Conservation (phyloP, 2,329 filamentous ascomycete species). For the Penicillium sp. region DNA sequence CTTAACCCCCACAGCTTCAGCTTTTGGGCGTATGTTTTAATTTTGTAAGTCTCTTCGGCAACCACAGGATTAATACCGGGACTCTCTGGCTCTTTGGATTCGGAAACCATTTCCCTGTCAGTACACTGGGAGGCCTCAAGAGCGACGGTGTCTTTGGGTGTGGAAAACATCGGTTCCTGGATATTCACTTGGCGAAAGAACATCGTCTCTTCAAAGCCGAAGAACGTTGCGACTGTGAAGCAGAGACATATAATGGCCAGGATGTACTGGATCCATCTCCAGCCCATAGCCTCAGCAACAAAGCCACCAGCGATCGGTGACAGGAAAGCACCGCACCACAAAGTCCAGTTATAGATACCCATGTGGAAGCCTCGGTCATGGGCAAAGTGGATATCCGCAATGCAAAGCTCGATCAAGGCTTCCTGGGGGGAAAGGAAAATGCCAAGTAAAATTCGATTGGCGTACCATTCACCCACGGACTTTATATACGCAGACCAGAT, state of each 20-base stretch:
- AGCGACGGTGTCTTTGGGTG: neutral
- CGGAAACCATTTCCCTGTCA: neutral
- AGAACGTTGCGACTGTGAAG: constrained; percentile 52
- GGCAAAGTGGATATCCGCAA: constrained; percentile 46
- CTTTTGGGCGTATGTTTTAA: constrained; percentile 19
- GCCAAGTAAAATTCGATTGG: constrained; percentile 47
- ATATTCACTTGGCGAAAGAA: constrained; percentile 9
- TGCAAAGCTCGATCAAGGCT: constrained; percentile 47
- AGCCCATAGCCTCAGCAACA: constrained; percentile 48
- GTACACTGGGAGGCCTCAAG: neutral
- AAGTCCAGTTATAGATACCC: constrained; percentile 43
- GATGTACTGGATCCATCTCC: constrained; percentile 54
- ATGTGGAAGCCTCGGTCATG: constrained; percentile 45
- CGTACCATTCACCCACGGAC: constrained; percentile 47
- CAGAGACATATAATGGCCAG: constrained; percentile 53
- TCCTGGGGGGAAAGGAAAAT: constrained; percentile 50
- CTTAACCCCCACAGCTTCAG: constrained; percentile 14
- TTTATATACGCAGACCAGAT: constrained; percentile 47
- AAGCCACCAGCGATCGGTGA: constrained; percentile 51
- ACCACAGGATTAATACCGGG: neutral
- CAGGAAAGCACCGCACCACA: constrained; percentile 46
- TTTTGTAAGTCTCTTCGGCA: neutral
- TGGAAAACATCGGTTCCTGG: neutral
- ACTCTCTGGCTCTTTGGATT: neutral
- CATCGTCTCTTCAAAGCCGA: constrained; percentile 32